phyloP scores from a whole-genome alignment of 257 asterid genomes.

The Solanum bukasovii region DNA sequence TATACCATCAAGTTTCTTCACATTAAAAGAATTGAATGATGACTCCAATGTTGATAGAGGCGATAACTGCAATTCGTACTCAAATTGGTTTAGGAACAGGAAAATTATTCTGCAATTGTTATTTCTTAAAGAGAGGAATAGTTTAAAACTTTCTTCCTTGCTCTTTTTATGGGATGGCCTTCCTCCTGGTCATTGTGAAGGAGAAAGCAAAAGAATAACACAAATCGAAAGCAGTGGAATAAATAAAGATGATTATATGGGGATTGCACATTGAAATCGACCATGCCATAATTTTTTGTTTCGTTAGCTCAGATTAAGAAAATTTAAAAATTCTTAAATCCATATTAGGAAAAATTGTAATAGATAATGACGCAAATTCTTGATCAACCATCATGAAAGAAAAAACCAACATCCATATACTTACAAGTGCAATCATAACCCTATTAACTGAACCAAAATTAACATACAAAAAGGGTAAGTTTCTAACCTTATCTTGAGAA shows the following conservation, averaged over 20 bases:
- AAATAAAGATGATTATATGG: background rate
- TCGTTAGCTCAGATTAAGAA: background rate
- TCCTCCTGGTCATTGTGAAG: slow-evolving; percentile 30
- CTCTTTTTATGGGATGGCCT: slow-evolving; percentile 38
- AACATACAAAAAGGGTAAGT: background rate
- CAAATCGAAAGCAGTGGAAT: background rate
- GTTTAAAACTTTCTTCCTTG: slow-evolving; percentile 56
- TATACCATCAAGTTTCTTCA: slow-evolving; percentile 87
- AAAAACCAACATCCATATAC: background rate
- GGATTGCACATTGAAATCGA: background rate
- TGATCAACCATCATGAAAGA: background rate
- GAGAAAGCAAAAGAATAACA: background rate
- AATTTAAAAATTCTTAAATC: background rate
- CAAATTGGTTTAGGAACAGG: slow-evolving; percentile 7
- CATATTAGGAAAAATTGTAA: background rate
- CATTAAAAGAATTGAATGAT: slow-evolving; percentile 68
- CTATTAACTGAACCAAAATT: background rate
- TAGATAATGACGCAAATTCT: background rate
- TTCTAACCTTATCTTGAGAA: background rate
- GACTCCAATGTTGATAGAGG: slow-evolving; percentile 81
- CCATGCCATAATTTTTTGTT: background rate
- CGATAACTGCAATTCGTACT: slow-evolving; percentile 51
- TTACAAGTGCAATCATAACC: background rate
- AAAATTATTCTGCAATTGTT: background rate
- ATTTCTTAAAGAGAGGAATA: slow-evolving; percentile 2